Evolutionary conservation across 352 stramenopile species (phyloP), one percentile per base, ranked within the genome.

Genomic region (Peronospora tabacina): DNA sequence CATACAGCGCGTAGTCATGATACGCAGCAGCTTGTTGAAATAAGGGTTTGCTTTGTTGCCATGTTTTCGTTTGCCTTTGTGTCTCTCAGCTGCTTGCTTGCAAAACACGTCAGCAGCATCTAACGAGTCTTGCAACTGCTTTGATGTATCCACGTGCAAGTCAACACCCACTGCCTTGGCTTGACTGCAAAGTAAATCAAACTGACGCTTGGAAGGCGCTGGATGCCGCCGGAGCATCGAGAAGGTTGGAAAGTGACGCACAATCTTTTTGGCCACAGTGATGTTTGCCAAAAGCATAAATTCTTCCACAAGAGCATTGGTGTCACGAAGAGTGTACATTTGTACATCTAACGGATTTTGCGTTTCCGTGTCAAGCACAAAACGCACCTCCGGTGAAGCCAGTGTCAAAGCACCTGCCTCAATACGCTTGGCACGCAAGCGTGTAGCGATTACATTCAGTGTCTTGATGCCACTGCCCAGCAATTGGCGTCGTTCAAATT

Each of bases 271-370:
- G 7, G 94, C 88, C 0, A 99, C 97, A 8, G 95, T 98, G 45
- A 99, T 98, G 67, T 99, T 99, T 5, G 95, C 97, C 7, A 99
- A 66, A 24, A 99, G 72, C 97, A 99, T 99, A 49, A 99, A 99
- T 72, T 99, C 97, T 80, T 99, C 96, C 4, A 99, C 96, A 0
- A 98, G 61, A 29, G 84, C 80, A 69, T 99, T 98, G 0, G 96
- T 95, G 42, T 97, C 90, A 11, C 91, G 76, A 43, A 97, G 66
- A 19, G 91, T 86, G 65, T 99, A 99, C 55, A 96, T 94, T 67
- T 98, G 87, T 32, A 99, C 95, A 72, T 98, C 95, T 7, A 97
- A 90, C 22, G 97, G 97, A 68, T 99, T 98, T 60, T 98, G 82
- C 3, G 92, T 98, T 67, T 99, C 96, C n/a, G 86, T 97, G 64